phyloP scores from a whole-genome alignment of 2,329 filamentous ascomycete genomes.

The Acephala macrosclerotiorum region DNA sequence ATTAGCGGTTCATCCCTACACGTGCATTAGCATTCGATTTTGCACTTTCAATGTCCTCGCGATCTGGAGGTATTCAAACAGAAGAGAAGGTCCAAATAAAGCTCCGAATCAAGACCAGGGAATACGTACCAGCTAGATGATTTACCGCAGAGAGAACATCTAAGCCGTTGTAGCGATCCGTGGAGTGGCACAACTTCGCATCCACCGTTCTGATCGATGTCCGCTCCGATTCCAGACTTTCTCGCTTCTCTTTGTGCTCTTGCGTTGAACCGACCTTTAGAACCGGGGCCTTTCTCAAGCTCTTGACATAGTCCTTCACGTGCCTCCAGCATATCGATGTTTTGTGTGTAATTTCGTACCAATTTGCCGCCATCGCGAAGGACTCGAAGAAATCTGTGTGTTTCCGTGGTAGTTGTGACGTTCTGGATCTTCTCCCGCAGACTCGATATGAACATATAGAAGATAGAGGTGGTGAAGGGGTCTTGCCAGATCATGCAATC shows the following conservation, averaged over 20 bases:
- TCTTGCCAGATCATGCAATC: conserved; percentile 75
- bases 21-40: no score
- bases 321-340: conserved; percentile 77
- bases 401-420: conserved; percentile 66
- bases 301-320: conserved; percentile 72
- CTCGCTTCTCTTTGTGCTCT: conserved; percentile 38
- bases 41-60: no score
- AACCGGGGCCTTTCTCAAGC: conserved; percentile 67
- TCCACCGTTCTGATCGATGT: conserved; percentile 37
- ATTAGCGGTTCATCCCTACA: conserved; percentile 59
- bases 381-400: conserved; percentile 73
- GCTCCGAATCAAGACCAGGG: no score
- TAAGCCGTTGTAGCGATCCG: conserved; percentile 69
- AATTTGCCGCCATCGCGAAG: conserved; percentile 72
- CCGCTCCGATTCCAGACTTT: conserved; percentile 25
- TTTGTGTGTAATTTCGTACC: conserved; percentile 77
- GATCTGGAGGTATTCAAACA: no score
- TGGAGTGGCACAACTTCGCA: conserved; percentile 69
- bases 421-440: conserved; percentile 68
- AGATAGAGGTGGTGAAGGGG: conserved; percentile 71
- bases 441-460: conserved; percentile 75
- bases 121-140: conserved; percentile 55
- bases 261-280: conserved; percentile 62
- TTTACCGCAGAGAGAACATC: conserved; percentile 68
- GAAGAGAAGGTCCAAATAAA: no score